Evolutionary conservation across 352 stramenopile genomes (phyloP), one percentile per base, ranked within the genome.

Genomic region (Globisporangium echinulatum): DNA sequence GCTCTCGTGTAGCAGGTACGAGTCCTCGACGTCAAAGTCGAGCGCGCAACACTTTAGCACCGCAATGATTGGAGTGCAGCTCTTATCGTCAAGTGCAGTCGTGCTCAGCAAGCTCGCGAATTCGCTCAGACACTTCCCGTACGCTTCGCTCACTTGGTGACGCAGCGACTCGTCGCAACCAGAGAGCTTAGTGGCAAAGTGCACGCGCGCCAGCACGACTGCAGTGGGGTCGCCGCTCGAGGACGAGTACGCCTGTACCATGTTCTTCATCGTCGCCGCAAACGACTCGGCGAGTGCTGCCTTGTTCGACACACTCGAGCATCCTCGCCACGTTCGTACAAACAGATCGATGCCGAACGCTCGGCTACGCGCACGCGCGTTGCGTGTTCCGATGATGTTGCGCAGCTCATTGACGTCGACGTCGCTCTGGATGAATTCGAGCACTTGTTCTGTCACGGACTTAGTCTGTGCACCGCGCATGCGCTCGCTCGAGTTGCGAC

Each of bases 381-480:
- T 88, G 5, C 84, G 71, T 7, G 63, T 51, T 10, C 58, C 51
- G 19, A 93, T 79, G 17, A 84, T 50, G 39, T 70, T 59, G 25
- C 65, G 66, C 9, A 93, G 50, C 36, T 90, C 84, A 1, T 53
- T 43, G 8, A 90, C 62, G 66, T 88, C 82, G 9, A 85, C 73
- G 51, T 92, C 84, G 57, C 84, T 93, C 50, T 93, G 84, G 58
- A 93, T 83, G 63, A 93, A 93, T 50, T 90, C 84, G 3, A 93
- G 72, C 17, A 93, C 80, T 68, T 92, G 78, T 43, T 93, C 84
- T 3, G 84, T 93, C 43, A 90, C 78, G 0, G 82, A 87, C 59
- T 90, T 93, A 2, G 54, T 56, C 59, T 86, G 68, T 0, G 68
- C 63, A 15, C 68, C 60, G 39, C 82, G 75, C 11, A 84, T 59